Base-by-base conservation (phyloP, 2,329 filamentous ascomycete genomes). In the Aplosporella prunicola region DNA sequence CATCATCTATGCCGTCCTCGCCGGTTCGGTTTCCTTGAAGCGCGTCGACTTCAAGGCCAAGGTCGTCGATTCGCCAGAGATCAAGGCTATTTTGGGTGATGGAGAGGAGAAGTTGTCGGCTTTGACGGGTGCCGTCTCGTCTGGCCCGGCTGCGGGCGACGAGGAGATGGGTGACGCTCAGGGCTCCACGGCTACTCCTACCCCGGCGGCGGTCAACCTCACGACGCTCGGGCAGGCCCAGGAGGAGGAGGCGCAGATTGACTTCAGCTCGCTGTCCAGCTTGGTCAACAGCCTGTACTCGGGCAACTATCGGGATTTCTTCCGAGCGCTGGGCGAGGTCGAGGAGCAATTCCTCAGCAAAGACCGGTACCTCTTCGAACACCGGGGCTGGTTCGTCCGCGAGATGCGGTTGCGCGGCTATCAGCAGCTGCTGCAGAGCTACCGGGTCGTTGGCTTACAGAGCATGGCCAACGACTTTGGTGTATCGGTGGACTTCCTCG, bases 31-130 rank as follows among this genome's bases (percentile, higher is more conserved):
- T 16, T 91, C 89, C 30, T 75, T 98, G 40, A 94, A 95, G 69
- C 82, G 91, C 32, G 86, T 95, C 22, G 91, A 98, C 62, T 98
- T 98, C 75, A 98, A 98, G 72, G 84, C 84, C 47, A 96, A 96
- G 70, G 91, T 98, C 17, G 89, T 98, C 26, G 91, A 98, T 60
- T 91, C 91, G 6, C 89, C 91, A 9, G 91, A 98, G 66, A 95
- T 98, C 67, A 93, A 91, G 67, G 91, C 91, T 24, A 93, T 98
- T 46, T 76, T 98, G 16, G 91, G 89, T 41, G 80, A 89, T 49
- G 80, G 80, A 16, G 83, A 93, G 51, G 88, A 95, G 56, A 89
- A 89, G 63, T 68, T 94, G 38, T 72, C 86, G 20, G 87, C 86
- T 0, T 68, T 95, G 15, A 78, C 80, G 20, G 87, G 88, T 13